Evolutionary conservation across 805 yeast genomes (phyloP).

Genomic region (Monosporozyma unispora): DNA sequence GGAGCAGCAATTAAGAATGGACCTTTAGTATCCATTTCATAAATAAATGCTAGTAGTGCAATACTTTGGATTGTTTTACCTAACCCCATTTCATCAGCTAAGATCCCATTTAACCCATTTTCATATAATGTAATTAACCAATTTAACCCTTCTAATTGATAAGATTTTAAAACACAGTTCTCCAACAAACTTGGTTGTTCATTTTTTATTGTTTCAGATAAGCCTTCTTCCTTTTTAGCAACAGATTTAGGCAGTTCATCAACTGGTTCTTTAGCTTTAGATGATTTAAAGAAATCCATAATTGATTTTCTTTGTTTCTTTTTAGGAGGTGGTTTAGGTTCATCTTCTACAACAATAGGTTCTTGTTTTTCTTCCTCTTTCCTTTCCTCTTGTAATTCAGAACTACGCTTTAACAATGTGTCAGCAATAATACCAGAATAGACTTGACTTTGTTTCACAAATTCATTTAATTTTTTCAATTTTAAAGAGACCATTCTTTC

Average conservation of each 20-base stretch:
- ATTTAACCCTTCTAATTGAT: conserved; percentile 83
- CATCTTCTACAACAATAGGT: conserved; percentile 2
- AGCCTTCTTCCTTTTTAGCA: conserved; percentile 14
- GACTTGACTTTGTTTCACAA: conserved; percentile 81
- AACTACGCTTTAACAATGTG: conserved; percentile 43
- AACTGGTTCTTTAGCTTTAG: conserved; percentile 7
- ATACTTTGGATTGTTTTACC: conserved; percentile 92
- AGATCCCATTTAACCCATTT: conserved; percentile 88
- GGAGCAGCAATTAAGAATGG: conserved; percentile 78
- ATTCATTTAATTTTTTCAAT: conserved; percentile 54
- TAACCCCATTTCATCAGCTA: conserved; percentile 97
- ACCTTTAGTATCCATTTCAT: conserved; percentile 70
- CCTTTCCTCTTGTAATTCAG: conserved; percentile 33
- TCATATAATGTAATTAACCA: conserved; percentile 86
- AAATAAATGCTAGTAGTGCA: conserved; percentile 61
- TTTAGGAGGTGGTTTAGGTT: conserved; percentile 18
- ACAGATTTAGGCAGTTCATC: conserved; percentile 3
- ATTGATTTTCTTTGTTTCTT: conserved; percentile 15
- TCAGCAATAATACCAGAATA: conserved; percentile 83
- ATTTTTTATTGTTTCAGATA: conserved; percentile 15
- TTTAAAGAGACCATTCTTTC: conserved; percentile 45
- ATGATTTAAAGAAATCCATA: conserved; percentile 17
- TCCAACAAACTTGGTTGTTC: conserved; percentile 48
- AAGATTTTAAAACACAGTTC: conserved; percentile 62
- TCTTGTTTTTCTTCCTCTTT: conserved; percentile 4